These are phyloP conservation scores for Trichoderma sp. DNA, from an alignment of 2,329 filamentous ascomycete genomes.

Conservation along the genomic window DNA sequence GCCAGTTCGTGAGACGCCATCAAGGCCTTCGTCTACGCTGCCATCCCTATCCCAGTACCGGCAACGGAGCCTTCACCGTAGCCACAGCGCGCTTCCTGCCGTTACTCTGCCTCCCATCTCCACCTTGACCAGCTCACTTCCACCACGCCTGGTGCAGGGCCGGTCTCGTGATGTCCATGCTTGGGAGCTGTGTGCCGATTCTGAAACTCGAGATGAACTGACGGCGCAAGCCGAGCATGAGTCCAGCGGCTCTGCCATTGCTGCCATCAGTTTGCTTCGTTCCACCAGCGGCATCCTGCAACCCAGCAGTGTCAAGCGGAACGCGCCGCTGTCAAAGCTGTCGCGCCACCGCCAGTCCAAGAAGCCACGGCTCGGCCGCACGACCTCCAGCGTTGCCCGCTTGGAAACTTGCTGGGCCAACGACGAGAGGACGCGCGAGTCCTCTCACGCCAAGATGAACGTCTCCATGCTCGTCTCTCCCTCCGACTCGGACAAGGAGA, in stretches of 20 bases:
- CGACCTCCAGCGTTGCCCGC: conserved; percentile 63
- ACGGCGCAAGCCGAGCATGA: conserved; percentile 82
- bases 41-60: conserved; percentile 52
- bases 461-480: conserved; percentile 45
- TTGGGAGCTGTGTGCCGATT: conserved; percentile 90
- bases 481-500: conserved; percentile 90
- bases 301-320: conserved; percentile 66
- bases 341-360: conserved; percentile 51
- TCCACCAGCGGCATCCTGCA: conserved; percentile 62
- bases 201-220: conserved; percentile 74
- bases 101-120: conserved; percentile 61
- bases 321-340: conserved; percentile 49
- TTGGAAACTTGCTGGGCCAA: conserved; percentile 50
- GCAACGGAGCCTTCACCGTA: conserved; percentile 64
- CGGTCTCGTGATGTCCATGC: conserved; percentile 84
- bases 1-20: conserved; percentile 58
- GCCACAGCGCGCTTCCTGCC: conserved; percentile 66
- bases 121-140: conserved; percentile 54
- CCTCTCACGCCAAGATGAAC: conserved; percentile 42
- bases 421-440: conserved; percentile 37
- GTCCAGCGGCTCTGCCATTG: conserved; percentile 74
- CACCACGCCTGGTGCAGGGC: conserved; percentile 63
- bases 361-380: conserved; percentile 63
- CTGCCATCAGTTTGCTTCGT: conserved; percentile 78
- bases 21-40: conserved; percentile 51